Evolutionary conservation across 805 yeast species (phyloP).

Genomic region (Candida parachauliodes): DNA sequence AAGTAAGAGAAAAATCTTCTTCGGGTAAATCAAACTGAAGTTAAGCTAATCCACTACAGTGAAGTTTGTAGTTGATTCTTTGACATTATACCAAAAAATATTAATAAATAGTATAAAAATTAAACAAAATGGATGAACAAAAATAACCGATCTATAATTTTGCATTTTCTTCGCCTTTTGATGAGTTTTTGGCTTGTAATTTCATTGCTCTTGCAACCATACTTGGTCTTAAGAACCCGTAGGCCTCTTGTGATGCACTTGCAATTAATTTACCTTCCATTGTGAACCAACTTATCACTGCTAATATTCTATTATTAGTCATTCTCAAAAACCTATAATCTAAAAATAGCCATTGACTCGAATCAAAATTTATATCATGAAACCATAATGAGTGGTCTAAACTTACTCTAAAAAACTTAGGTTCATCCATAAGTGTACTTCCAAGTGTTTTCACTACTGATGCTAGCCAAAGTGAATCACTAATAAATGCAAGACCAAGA

Average conservation of each 20-base stretch:
- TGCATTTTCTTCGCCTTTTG: not conserved
- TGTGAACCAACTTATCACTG: conserved; percentile 22
- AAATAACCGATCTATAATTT: too few species aligned
- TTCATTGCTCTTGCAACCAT: conserved; percentile 5
- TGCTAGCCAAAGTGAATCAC: conserved; percentile 32
- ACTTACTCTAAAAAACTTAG: conserved; percentile 33
- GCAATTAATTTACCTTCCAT: conserved; percentile 27
- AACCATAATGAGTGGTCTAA: conserved; percentile 34
- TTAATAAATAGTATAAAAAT: too few species aligned
- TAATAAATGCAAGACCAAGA: conserved; percentile 21
- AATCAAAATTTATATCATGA: conserved; percentile 35
- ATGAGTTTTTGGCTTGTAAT: conserved; percentile 4
- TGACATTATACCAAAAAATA: too few species aligned
- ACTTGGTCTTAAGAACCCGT: conserved; percentile 11
- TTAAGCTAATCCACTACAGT: too few species aligned
- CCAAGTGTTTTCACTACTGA: conserved; percentile 25
- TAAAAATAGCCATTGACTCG: conserved; percentile 33
- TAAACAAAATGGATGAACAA: too few species aligned
- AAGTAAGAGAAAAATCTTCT: too few species aligned
- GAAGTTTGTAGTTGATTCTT: too few species aligned
- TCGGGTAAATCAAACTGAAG: too few species aligned
- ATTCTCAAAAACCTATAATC: conserved; percentile 29
- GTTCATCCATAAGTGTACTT: conserved; percentile 12
- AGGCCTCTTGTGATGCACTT: conserved; percentile 32
- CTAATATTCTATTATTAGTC: conserved; percentile 33